Evolutionary conservation across 2,329 filamentous ascomycete species (phyloP).

Genomic region (Paecilomyces niveus): DNA sequence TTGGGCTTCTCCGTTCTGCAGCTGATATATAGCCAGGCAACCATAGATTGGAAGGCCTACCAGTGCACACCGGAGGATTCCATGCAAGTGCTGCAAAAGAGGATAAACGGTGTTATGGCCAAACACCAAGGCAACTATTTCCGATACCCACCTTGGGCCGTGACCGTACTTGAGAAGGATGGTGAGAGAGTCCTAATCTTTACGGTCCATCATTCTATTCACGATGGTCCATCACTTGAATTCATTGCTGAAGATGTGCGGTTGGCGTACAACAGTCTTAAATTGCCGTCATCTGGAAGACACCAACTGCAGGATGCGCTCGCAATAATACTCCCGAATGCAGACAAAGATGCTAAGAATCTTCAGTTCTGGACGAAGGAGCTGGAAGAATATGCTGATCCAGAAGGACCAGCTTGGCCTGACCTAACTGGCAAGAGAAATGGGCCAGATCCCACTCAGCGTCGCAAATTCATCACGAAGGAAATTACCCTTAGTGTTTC

Average conservation of each 20-base stretch:
- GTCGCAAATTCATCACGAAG: constrained; percentile 13
- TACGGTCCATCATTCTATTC: constrained; percentile 28
- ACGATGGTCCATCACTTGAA: constrained; percentile 25
- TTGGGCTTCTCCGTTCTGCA: constrained; percentile 20
- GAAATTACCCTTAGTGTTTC: constrained; percentile 10
- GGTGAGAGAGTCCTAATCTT: constrained; percentile 25
- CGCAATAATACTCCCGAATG: constrained; percentile 12
- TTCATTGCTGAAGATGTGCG: constrained; percentile 20
- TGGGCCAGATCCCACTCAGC: constrained; percentile 5
- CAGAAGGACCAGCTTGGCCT: constrained; percentile 19
- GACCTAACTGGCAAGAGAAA: constrained; percentile 17
- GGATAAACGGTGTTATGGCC: constrained; percentile 16
- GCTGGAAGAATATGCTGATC: constrained; percentile 15
- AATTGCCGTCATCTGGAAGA: constrained; percentile 11
- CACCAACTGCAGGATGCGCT: constrained; percentile 21
- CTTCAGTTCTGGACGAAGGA: constrained; percentile 17
- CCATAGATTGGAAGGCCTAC: constrained; percentile 18
- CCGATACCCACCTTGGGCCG: constrained; percentile 28
- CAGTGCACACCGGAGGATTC: constrained; percentile 11
- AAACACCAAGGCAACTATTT: constrained; percentile 22
- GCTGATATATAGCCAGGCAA: constrained; percentile 17
- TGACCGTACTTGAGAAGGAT: constrained; percentile 24
- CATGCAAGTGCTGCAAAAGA: constrained; percentile 7
- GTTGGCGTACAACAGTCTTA: constrained; percentile 11
- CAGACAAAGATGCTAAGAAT: constrained; percentile 10